Base-by-base conservation (phyloP, 2,329 filamentous ascomycete species). In the Penicillium sp. region DNA sequence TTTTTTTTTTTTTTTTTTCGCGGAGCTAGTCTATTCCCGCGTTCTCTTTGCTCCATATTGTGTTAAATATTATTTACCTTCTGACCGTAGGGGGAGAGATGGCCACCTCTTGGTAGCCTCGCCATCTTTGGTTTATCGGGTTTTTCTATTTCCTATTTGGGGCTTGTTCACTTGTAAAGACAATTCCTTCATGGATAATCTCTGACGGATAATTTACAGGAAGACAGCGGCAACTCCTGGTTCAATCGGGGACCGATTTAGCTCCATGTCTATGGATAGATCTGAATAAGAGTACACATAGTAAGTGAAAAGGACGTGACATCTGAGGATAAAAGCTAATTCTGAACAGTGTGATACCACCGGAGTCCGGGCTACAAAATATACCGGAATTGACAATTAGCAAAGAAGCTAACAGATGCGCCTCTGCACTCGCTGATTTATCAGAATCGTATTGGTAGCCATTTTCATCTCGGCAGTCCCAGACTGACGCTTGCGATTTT, bases 361-460 rank as follows among this genome's bases (percentile, higher is more conserved):
- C 7, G 8, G n/a, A 16, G 11, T 10, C 8, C 26, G 9, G 9
- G 9, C 9, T 40, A 50, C 26, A 24, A n/a, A n/a, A 20, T 22
- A 40, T 16, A 32, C 13, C 26, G 32, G 14, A 43, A 22, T 24
- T 8, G 18, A 42, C 48, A 29, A 9, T 11, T 24, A 9, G n/a
- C n/a, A n/a, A 49, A 16, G 5, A 39, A 24, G 3, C 3, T 7
- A 29, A 29, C 3, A 11, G 16, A 39, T 18, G 4, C 1, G 14
- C 7, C 7, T 20, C 39, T 3, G n/a, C 35, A 53, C 62, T 34
- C 51, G 62, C 65, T 34, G 57, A 76, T 47, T 62, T 74, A 61
- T 82, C 79, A 5, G 81, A 68, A 58, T 81, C 79, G 64, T 82
- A 79, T 49, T 82, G 78, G 55, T 80, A 82, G 0, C 80, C 80